phyloP scores from a whole-genome alignment of 139 green algal genomes.

The Pseudopediastrum boryanum region DNA sequence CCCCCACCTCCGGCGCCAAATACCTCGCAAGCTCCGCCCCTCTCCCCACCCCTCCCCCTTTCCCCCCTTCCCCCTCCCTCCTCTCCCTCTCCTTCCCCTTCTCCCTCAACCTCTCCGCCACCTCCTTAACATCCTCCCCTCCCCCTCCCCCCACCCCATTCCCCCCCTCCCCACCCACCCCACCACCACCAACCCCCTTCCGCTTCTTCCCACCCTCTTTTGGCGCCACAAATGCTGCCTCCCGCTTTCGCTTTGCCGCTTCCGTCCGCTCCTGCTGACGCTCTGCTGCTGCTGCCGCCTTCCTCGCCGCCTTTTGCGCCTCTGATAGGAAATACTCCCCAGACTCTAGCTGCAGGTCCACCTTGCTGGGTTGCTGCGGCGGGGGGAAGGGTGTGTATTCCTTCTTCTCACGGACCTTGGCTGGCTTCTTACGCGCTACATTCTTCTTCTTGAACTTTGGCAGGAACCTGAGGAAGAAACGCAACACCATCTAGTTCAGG shows the following conservation, averaged over 20 bases:
- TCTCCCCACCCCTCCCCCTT: neutral
- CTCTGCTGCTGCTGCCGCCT: slow-evolving; percentile 50
- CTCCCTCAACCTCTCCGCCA: slow-evolving; percentile 61
- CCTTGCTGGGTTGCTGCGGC: slow-evolving; percentile 88
- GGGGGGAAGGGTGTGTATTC: slow-evolving; percentile 98
- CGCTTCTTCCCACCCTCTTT: slow-evolving; percentile 46
- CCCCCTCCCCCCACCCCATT: slow-evolving; percentile 6
- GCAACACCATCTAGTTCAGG: no score
- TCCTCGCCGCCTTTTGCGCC: slow-evolving; percentile 70
- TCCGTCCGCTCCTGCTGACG: slow-evolving; percentile 53
- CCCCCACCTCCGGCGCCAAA: slow-evolving; percentile 21
- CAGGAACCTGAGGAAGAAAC: slow-evolving; percentile 93
- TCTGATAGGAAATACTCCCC: slow-evolving; percentile 97
- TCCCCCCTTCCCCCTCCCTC: slow-evolving; percentile 1
- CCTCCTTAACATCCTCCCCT: slow-evolving; percentile 32
- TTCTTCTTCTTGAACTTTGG: slow-evolving; percentile 99
- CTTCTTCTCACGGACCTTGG: slow-evolving; percentile 59
- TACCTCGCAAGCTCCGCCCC: slow-evolving; percentile 14
- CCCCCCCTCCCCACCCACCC: neutral
- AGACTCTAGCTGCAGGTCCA: slow-evolving; percentile 89
- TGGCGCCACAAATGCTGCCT: slow-evolving; percentile 87
- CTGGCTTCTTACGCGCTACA: slow-evolving; percentile 88
- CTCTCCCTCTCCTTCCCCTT: slow-evolving; percentile 46
- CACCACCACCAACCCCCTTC: neutral
- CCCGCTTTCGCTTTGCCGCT: slow-evolving; percentile 68